A percentile compares a stretch with the other conserved stretches of the same genome.
These are phyloP conservation scores for Saturnispora silvae DNA, from an alignment of 805 yeast species.

Conservation along the genomic window DNA sequence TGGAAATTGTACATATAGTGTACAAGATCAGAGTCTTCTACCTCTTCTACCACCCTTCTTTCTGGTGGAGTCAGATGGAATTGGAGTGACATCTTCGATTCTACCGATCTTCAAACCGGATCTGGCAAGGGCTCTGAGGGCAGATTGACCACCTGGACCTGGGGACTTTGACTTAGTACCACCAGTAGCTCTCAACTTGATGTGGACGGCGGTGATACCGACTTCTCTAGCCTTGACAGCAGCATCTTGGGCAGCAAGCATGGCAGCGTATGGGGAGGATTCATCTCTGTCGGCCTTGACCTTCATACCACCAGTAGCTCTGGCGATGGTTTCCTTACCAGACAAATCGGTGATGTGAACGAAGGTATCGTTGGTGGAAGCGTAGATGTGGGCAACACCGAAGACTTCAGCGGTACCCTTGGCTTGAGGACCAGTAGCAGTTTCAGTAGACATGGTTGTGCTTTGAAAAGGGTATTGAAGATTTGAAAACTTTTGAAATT, in stretches of 20 bases:
- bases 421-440: conserved; percentile 68
- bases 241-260: conserved; percentile 99
- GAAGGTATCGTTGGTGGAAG: conserved; percentile 99
- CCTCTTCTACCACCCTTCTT: conserved; percentile 99
- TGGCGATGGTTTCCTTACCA: conserved; percentile 99
- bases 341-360: conserved; percentile 99
- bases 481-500: not conserved
- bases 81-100: conserved; percentile 99
- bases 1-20: conserved; percentile 7
- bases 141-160: conserved; percentile 99
- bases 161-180: conserved; percentile 99
- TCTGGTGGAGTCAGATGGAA: conserved; percentile 99
- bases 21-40: conserved; percentile 68
- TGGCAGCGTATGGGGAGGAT: conserved; percentile 99
- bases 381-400: conserved; percentile 99
- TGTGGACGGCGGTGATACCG: conserved; percentile 99
- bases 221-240: conserved; percentile 99
- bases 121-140: conserved; percentile 98
- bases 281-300: conserved; percentile 99
- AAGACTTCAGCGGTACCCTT: conserved; percentile 98
- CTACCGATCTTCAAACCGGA: conserved; percentile 99
- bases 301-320: conserved; percentile 99
- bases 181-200: conserved; percentile 99
- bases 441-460: conserved; percentile 27
- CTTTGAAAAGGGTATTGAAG: not conserved